phyloP scores from a whole-genome alignment of 1,139 yeast species.

The Barnettozyma hawaiiensis region DNA sequence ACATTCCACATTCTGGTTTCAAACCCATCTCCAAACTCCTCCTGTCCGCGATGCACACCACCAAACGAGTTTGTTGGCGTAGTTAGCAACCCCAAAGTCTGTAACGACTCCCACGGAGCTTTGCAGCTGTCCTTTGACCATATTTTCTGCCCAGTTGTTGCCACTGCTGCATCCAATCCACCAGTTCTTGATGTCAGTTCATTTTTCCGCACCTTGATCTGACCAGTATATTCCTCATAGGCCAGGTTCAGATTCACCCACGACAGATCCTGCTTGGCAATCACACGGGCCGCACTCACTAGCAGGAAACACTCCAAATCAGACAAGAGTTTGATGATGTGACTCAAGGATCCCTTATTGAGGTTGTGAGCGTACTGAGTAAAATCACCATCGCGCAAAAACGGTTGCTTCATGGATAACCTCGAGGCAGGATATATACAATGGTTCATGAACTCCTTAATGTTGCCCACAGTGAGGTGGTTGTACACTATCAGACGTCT shows the following conservation, averaged over 20 bases:
- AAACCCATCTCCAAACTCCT: conserved; percentile 30
- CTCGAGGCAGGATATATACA: conserved; percentile 43
- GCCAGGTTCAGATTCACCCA: conserved; percentile 69
- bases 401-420: conserved; percentile 29
- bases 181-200: conserved; percentile 34
- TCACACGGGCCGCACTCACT: conserved; percentile 69
- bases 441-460: conserved; percentile 47
- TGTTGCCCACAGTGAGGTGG: conserved; percentile 56
- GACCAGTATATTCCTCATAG: conserved; percentile 64
- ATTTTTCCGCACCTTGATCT: conserved; percentile 44
- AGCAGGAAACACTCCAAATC: conserved; percentile 64
- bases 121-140: conserved; percentile 47
- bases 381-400: conserved; percentile 34
- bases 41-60: not conserved
- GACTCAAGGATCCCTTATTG: conserved; percentile 21
- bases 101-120: conserved; percentile 50
- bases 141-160: conserved; percentile 38
- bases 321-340: conserved; percentile 44
- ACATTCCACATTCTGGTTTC: conserved; percentile 45
- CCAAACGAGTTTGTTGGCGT: conserved; percentile 13
- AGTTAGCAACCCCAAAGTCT: conserved; percentile 27
- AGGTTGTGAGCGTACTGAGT: conserved; percentile 27
- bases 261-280: conserved; percentile 51
- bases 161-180: conserved; percentile 27
- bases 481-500: conserved; percentile 38